Evolutionary conservation across 441 rosid species (phyloP), one percentile per base, ranked within the genome.

Genomic region (Isatis lusitanica): DNA sequence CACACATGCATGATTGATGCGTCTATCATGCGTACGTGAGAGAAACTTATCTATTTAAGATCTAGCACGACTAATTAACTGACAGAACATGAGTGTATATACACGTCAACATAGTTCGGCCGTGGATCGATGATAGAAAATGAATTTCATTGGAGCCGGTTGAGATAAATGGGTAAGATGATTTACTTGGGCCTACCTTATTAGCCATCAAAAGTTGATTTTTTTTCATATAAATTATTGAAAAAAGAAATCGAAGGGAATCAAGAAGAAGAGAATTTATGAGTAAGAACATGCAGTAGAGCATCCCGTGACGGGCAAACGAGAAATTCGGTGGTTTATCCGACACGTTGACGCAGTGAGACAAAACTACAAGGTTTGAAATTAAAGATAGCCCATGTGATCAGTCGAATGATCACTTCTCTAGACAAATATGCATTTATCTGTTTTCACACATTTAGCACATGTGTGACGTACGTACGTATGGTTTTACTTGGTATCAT

Each of bases 231-330:
- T n/a, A n/a, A 6, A n/a, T 4, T 8, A 7, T 40, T 30, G 50
- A 35, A 36, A 26, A 15, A 51, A 15, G 0, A 55, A 10, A 48
- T 17, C 5, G 11, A 43, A 42, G 16, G 18, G 40, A 64, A 51
- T 35, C 38, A 13, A 36, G 26, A 66, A 68, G 52, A 67, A 46
- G 21, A 63, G 21, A 53, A 16, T 42, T 53, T 28, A 39, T 42
- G 70, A 42, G 28, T 50, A 7, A 51, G 21, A 59, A 58, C 9
- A 40, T 39, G 44, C 12, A 63, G 63, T 50, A 16, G 52, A 70
- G 66, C 62, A 64, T 24, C 76, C 72, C 50, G 76, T 70, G 80
- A 76, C 42, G 38, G 63, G 56, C 40, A 31, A 76, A 64, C 62
- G 39, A 59, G 9, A 70, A 65, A 48, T 50, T 76, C 55, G 71